Evolutionary conservation across 2,329 filamentous ascomycete genomes (phyloP), one percentile per base, ranked within the genome.

Genomic region (Fonsecaea pedrosoi): DNA sequence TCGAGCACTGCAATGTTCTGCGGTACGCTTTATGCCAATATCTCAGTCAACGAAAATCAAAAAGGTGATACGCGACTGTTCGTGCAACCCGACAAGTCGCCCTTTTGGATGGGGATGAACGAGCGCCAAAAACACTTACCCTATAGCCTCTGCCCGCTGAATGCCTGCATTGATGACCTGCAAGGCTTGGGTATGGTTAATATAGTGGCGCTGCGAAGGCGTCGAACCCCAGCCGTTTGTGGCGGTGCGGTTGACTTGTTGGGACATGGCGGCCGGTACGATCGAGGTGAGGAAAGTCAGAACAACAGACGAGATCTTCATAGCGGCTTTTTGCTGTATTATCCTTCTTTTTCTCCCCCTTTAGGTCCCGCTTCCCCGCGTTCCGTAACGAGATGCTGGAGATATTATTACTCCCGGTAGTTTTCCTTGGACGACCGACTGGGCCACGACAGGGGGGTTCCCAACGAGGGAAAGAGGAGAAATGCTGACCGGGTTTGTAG

Each of bases 1-100:
- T 71, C 69, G 21, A 67, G 37, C 12, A 71, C 63, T 13, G 69
- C 67, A 40, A 71, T 71, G 57, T 71, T 66, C n/a, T 69, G 50
- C 9, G 64, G 62, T 10, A 71, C 56, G 40, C 48, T 58, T 55
- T 13, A n/a, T 53, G n/a, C 42, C 21, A 9, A 53, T 25, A 4
- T 45, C n/a, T 15, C 4, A n/a, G 58, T 62, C 32, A 50, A 25
- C 18, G 15, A 50, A 50, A 53, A 37, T 1, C 21, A 21, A 25
- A 25, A 25, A 25, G 25, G 25, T 25, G 2, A 3, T 3, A 25
- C 25, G 25, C 25, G 25, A 25, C 25, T 25, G 25, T 25, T 25
- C 25, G 25, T 21, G 21, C 21, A 21, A 21, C 21, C 21, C 21
- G 21, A 21, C 21, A 21, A 21, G 21, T 21, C 21, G 21, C n/a